phyloP scores from a whole-genome alignment of 2,329 filamentous ascomycete genomes.

The Fusarium newnesense region DNA sequence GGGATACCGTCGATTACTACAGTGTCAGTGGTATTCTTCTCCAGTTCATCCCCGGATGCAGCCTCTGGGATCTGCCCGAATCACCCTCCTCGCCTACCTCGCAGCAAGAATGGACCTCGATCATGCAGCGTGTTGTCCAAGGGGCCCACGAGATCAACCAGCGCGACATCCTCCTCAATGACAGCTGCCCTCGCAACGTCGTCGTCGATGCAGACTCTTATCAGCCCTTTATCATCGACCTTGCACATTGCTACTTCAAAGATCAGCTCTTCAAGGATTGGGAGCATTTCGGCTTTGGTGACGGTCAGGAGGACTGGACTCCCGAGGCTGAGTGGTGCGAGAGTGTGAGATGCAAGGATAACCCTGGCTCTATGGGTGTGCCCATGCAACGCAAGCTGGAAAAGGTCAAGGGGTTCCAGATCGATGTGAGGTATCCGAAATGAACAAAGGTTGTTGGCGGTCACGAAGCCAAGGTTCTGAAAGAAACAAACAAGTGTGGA shows the following conservation, averaged over 20 bases:
- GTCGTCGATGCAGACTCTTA: background rate
- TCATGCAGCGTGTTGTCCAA: background rate
- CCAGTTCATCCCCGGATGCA: rapidly evolving
- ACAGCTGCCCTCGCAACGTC: background rate
- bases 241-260: background rate
- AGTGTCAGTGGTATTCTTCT: background rate
- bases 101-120: background rate
- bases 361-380: rapidly evolving
- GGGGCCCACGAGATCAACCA: background rate
- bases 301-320: background rate
- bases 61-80: background rate
- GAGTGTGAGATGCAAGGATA: background rate
- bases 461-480: rapidly evolving
- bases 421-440: background rate
- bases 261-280: background rate
- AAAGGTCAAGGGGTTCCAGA: rapidly evolving
- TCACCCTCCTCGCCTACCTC: background rate
- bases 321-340: background rate
- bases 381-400: background rate
- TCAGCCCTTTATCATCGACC: background rate
- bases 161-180: background rate
- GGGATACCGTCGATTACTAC: background rate
- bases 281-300: background rate
- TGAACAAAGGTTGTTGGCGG: rapidly evolving
- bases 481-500: rapidly evolving